Evolutionary conservation across 257 asterid genomes (phyloP).

Genomic region (Nicotiana obtusifolia): DNA sequence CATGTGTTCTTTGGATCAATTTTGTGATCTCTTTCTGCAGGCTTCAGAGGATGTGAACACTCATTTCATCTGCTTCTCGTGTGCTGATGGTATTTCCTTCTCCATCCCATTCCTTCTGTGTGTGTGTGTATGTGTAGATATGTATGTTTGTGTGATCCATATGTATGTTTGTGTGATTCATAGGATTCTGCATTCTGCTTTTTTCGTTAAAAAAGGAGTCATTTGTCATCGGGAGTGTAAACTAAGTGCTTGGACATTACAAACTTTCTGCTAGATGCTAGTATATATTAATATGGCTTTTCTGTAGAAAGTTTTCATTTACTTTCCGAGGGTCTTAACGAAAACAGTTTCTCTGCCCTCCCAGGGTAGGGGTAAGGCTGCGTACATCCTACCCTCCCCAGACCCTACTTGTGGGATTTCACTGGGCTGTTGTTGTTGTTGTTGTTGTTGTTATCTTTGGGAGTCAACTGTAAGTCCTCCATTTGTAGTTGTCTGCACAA

Average conservation of each 20-base stretch:
- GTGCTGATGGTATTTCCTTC: conserved; percentile 10
- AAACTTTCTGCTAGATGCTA: not conserved
- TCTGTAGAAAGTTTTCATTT: not conserved
- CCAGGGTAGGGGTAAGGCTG: too few relatives aligned
- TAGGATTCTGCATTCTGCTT: not conserved
- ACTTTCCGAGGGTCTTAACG: not conserved
- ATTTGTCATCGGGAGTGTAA: not conserved
- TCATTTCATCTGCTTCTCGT: conserved; percentile 75
- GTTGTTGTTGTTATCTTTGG: not conserved
- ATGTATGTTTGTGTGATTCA: not conserved
- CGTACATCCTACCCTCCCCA: too few relatives aligned
- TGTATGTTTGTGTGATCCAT: not conserved
- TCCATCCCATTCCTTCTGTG: not conserved
- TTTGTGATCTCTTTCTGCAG: conserved; percentile 38
- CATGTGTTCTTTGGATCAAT: not conserved
- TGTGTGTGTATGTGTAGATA: not conserved
- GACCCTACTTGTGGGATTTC: too few relatives aligned
- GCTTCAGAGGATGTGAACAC: conserved; percentile 66
- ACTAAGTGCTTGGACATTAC: not conserved
- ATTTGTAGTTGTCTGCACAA: not conserved
- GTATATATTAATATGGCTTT: not conserved
- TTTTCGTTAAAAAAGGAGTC: not conserved
- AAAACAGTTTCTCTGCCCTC: too few relatives aligned
- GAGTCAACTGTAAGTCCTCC: not conserved
- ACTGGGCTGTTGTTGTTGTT: too few relatives aligned